Evolutionary conservation across 2,329 filamentous ascomycete genomes (phyloP), one percentile per base, ranked within the genome.

Genomic region (Aureobasidium sp.): DNA sequence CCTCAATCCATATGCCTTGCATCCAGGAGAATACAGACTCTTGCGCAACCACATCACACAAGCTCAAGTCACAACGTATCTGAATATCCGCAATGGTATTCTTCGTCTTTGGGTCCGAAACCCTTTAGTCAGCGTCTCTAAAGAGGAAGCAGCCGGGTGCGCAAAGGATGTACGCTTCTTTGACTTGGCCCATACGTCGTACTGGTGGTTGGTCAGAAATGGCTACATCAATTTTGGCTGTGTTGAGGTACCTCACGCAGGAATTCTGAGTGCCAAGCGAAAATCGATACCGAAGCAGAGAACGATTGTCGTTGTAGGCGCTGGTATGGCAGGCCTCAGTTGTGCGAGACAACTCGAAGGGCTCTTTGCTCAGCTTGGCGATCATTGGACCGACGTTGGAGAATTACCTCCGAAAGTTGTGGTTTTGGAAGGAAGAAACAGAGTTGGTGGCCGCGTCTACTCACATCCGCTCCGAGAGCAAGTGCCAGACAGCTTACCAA

Each of bases 181-280:
- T 74, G 88, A 91, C 64, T 84, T 93, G 50, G 92, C 94, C 10
- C 90, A 86, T 66, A 82, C 97, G 62, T 94, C 92, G 66, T 95
- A 94, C 71, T 87, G 96, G 73, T 99, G 93, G 93, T 83, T 99
- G 20, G 81, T 92, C 62, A 87, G 93, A 64, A 86, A 89, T 66
- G 94, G 94, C 24, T 96, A 96, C 73, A 96, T 99, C 78, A 99
- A 99, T 74, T 97, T 92, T 73, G 94, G 95, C 17, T 97, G 94
- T 73, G 83, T 94, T 2, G 85, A 92, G 70, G 77, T 92, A n/a
- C 83, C 84, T 39, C 64, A 57, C 24, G 56, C 43, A 8, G 50
- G 41, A 0, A 5, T 53, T n/a, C 51, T 53, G 34, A 62, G 34
- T 4, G 10, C 41, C 24, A 53, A 53, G 50, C 41, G 51, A 13